These are phyloP conservation scores for Lipomyces sp. DNA, from an alignment of 805 yeast genomes.

Conservation along the genomic window DNA sequence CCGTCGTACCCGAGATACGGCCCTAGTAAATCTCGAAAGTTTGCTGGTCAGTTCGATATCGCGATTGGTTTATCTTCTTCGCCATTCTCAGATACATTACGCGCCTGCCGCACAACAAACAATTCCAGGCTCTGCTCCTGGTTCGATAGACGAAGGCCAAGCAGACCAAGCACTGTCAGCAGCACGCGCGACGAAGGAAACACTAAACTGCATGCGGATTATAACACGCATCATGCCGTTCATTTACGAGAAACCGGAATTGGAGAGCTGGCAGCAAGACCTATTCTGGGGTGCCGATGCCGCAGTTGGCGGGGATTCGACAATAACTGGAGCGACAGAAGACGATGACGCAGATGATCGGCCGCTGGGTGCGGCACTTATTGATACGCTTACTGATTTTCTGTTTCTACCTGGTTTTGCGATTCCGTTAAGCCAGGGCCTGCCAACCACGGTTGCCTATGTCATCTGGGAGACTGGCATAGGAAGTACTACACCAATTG, in stretches of 20 bases:
- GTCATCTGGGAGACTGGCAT: conserved; percentile 83
- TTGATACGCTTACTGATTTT: conserved; percentile 52
- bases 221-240: conserved; percentile 70
- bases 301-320: conserved; percentile 7
- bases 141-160: not conserved
- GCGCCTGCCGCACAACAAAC: not conserved
- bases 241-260: conserved; percentile 59
- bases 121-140: not conserved
- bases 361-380: conserved; percentile 48
- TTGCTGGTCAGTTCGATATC: conserved; percentile 53
- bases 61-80: conserved; percentile 19
- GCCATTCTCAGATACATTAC: conserved; percentile 25
- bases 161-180: conserved; percentile 12
- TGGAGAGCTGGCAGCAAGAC: conserved; percentile 45
- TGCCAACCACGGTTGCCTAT: conserved; percentile 46
- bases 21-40: conserved; percentile 60
- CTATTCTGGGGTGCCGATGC: conserved; percentile 53
- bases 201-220: conserved; percentile 66
- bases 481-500: conserved; percentile 51
- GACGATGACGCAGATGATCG: conserved; percentile 20
- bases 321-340: conserved; percentile 1
- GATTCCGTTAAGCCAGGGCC: conserved; percentile 41
- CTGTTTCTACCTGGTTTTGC: conserved; percentile 65
- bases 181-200: conserved; percentile 41
- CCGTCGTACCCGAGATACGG: conserved; percentile 61